These are phyloP conservation scores for Hyaloscypha hepaticicola DNA, from an alignment of 495 filamentous ascomycete species.

Conservation along the genomic window DNA sequence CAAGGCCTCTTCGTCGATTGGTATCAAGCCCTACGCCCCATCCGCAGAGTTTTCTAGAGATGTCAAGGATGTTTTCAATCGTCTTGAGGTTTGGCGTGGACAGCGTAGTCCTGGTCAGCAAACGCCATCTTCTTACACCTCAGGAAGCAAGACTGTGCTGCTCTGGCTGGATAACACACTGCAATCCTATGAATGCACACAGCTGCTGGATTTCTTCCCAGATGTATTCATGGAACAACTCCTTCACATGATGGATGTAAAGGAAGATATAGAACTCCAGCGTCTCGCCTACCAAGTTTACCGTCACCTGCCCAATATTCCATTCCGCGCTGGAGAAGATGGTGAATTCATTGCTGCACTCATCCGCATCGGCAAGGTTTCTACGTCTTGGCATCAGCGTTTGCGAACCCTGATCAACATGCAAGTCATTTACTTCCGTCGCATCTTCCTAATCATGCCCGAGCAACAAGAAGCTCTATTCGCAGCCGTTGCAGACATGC, in stretches of 20 bases:
- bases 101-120: conserved; percentile 86
- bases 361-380: conserved; percentile 83
- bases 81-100: conserved; percentile 83
- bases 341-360: conserved; percentile 78
- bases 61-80: conserved; percentile 72
- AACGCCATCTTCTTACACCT: conserved; percentile 91
- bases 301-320: conserved; percentile 94
- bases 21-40: conserved; percentile 78
- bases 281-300: conserved; percentile 96
- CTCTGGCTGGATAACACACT: conserved; percentile 93
- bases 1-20: conserved; percentile 75
- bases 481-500: conserved; percentile 88
- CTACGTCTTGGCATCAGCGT: conserved; percentile 93
- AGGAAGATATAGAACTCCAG: conserved; percentile 96
- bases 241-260: conserved; percentile 99
- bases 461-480: conserved; percentile 78
- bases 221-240: conserved; percentile 85
- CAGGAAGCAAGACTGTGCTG: conserved; percentile 91
- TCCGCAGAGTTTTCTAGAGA: conserved; percentile 69
- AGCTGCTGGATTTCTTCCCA: conserved; percentile 88
- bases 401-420: conserved; percentile 98
- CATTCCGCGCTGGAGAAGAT: conserved; percentile 83
- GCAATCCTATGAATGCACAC: conserved; percentile 87
- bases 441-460: conserved; percentile 85
- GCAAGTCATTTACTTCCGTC: conserved; percentile 98